Percentiles rank a stretch among this genome's conserved stretches.
These are phyloP conservation scores for Brassica hybrid DNA, from an alignment of 441 rosid genomes.

Conservation along the genomic window DNA sequence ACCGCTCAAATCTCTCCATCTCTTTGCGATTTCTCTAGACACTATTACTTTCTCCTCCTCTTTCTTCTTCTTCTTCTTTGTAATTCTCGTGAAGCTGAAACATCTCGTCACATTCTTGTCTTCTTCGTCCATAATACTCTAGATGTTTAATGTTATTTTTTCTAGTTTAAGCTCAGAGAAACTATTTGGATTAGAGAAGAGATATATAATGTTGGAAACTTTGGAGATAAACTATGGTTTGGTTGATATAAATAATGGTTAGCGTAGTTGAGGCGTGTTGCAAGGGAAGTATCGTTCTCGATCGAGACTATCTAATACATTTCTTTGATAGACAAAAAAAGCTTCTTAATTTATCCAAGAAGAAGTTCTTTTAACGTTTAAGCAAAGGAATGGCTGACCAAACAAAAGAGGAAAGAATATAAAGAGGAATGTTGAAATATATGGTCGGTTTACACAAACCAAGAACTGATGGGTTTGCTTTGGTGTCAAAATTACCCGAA, in stretches of 20 bases:
- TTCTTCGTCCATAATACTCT: constrained; percentile 33
- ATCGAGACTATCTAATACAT: constrained; percentile 2
- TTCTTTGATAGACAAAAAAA: background rate
- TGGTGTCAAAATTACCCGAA: background rate
- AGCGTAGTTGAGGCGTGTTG: constrained; percentile 26
- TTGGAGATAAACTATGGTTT: constrained; percentile 11
- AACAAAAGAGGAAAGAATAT: constrained; percentile 14
- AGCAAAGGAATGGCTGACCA: constrained; percentile 34
- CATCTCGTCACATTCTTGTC: constrained; percentile 35
- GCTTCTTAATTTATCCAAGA: constrained; percentile 18
- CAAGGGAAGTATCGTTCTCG: constrained; percentile 22
- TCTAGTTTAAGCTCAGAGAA: constrained; percentile 14
- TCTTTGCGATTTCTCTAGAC: constrained; percentile 43
- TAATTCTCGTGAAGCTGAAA: constrained; percentile 31
- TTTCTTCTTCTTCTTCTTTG: constrained; percentile 40
- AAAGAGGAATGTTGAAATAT: background rate
- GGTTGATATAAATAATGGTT: constrained; percentile 23
- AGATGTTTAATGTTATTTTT: constrained; percentile 14
- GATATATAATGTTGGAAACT: background rate
- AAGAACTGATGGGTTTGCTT: background rate
- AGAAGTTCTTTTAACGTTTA: constrained; percentile 27
- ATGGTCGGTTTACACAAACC: constrained; percentile 10
- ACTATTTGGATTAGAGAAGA: constrained; percentile 20
- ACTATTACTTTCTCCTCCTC: constrained; percentile 38
- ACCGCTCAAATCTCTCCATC: constrained; percentile 78